A percentile compares a stretch with the other conserved stretches of the same genome.
phyloP scores from a whole-genome alignment of 768 basidiomycete genomes.

The Candolleomyces efflorescens region DNA sequence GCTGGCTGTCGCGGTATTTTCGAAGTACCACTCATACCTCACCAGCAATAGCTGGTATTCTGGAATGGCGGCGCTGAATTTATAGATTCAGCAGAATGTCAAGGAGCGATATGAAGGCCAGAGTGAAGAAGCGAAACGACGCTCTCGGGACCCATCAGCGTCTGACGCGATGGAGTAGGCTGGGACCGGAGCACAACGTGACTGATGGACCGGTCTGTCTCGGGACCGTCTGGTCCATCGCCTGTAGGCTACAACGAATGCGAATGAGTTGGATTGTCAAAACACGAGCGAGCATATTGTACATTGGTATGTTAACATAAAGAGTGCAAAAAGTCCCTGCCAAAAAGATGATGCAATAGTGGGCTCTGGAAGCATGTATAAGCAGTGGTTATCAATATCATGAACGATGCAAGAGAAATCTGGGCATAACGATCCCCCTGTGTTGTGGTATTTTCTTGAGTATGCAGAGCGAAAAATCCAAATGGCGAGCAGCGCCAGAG shows the following conservation, averaged over 20 bases:
- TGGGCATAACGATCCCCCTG: no score
- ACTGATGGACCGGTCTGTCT: background rate
- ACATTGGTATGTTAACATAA: no score
- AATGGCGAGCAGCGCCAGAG: no score
- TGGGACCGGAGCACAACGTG: background rate
- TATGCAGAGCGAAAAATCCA: no score
- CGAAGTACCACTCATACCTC: constrained; percentile 4
- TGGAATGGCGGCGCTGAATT: background rate
- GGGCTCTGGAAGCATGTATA: no score
- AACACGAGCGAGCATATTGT: no score
- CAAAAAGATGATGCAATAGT: no score
- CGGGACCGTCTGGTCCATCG: background rate
- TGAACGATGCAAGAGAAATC: no score
- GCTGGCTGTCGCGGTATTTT: constrained; percentile 37
- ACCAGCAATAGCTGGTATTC: constrained; percentile 6
- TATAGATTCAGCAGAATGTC: background rate
- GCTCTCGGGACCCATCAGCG: background rate
- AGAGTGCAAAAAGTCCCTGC: no score
- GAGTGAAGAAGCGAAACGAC: background rate
- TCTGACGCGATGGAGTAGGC: constrained; percentile 5
- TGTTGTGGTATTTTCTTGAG: no score
- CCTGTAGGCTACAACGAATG: background rate
- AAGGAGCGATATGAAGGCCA: background rate
- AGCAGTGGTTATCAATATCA: no score
- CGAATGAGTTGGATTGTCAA: no score